These are phyloP conservation scores for Acanthamoeba sp. DNA, from an alignment of 208 protist species.

Conservation along the genomic window DNA sequence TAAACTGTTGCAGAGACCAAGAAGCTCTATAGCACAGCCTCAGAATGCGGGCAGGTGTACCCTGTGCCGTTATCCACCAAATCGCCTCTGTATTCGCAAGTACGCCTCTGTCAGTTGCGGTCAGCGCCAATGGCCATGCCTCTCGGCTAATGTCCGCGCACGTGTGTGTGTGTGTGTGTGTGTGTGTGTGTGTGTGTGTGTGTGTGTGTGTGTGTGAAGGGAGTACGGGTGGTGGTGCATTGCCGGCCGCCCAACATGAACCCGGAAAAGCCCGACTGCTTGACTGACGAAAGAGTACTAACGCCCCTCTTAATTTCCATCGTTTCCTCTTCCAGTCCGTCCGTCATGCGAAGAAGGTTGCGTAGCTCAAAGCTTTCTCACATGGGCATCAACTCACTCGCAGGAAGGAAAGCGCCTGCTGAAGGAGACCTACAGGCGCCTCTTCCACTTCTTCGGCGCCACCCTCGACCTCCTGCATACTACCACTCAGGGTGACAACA, in stretches of 20 bases:
- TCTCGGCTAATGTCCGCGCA: neutral
- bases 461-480: neutral
- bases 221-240: neutral
- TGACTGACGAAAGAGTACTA: neutral
- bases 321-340: neutral
- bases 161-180: no score
- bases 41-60: neutral
- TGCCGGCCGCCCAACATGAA: conserved; percentile 5
- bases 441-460: neutral
- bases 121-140: no score
- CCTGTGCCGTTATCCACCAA: neutral
- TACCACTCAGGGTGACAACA: no score
- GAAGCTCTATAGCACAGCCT: neutral
- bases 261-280: neutral
- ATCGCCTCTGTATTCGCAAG: neutral
- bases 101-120: no score
- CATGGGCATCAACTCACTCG: no score
- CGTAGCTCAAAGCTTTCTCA: no score
- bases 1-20: neutral
- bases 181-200: no score
- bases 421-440: conserved; percentile 11
- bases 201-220: neutral
- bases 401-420: neutral
- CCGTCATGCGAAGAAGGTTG: neutral
- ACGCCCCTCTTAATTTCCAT: no score